Evolutionary conservation across 768 basidiomycete genomes (phyloP), one percentile per base, ranked within the genome.

Genomic region (Calvatia gigantea): DNA sequence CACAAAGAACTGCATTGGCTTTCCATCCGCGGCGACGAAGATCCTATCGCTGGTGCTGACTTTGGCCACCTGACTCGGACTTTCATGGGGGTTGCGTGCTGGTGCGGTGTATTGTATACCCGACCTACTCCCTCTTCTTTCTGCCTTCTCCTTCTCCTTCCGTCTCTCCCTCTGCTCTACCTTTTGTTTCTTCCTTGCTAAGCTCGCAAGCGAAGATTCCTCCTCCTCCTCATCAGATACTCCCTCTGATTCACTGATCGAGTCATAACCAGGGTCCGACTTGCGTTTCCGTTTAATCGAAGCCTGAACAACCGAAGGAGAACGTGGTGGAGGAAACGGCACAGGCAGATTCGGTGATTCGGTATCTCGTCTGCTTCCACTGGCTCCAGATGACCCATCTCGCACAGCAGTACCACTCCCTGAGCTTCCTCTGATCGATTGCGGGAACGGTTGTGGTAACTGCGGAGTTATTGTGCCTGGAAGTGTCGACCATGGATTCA

Each of bases 1-100:
- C 32, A 89, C 83, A 60, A 81, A 87, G 60, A 89, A 88, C 11
- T 70, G 65, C 43, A 84, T 61, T 0, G 77, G 70, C 48, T 68
- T 62, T 2, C 81, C 85, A 31, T 69, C 62, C 21, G 25, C 6
- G 17, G 27, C 31, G 28, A 56, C 37, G 23, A 56, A 56, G 1
- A 56, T 5, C 12, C 39, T 49, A 11, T 19, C 35, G n/a, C 43
- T 17, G 31, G 46, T 21, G 17, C 15, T 33, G 29, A 33, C n/a
- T 31, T 19, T 21, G n/a, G n/a, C n/a, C n/a, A n/a, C n/a, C n/a
- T n/a, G n/a, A n/a, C n/a, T n/a, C 14, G 51, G 42, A 37, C 32
- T 32, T 54, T 54, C 42, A 43, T 49, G 39, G 6, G 46, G 47
- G 11, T 56, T 56, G 4, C 54, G 37, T 9, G 46, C 17, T 3